A percentile compares a stretch with the other conserved stretches of the same genome.
Evolutionary conservation across 1,139 yeast species (phyloP).

Genomic region (Meyerozyma elateridarum): DNA sequence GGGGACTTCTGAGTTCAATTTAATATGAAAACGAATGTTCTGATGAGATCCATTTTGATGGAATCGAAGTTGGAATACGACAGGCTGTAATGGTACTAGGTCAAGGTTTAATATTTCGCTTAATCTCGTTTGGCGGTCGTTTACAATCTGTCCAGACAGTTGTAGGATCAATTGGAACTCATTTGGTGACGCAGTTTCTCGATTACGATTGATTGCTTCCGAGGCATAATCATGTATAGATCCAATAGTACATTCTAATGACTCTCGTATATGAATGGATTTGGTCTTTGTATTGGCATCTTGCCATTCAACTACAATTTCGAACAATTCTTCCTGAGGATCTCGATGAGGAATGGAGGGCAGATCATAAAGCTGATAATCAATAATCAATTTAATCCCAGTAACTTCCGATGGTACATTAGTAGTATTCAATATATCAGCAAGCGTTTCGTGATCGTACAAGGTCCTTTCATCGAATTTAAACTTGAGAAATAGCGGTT

Average conservation of each 20-base stretch:
- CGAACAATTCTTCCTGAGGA: constrained; percentile 23
- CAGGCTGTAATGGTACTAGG: constrained; percentile 9
- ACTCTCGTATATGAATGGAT: constrained; percentile 17
- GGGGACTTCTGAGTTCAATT: constrained; percentile 16
- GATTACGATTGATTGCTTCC: constrained; percentile 9
- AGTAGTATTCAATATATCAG: constrained; percentile 13
- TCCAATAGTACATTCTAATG: constrained; percentile 20
- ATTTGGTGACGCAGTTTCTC: too few relatives aligned
- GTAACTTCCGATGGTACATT: constrained; percentile 8
- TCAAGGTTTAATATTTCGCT: constrained; percentile 1
- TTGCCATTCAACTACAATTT: constrained; percentile 17
- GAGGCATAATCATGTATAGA: constrained; percentile 20
- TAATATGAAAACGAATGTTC: constrained; percentile 12
- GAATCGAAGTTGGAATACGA: constrained; percentile 11
- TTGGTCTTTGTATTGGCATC: constrained; percentile 7
- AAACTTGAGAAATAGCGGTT: constrained; percentile 22
- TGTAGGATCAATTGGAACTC: not conserved
- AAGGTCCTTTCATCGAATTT: constrained; percentile 9
- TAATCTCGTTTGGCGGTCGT: constrained; percentile 8
- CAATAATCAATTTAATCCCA: constrained; percentile 17
- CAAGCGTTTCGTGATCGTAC: constrained; percentile 12
- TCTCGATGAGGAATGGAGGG: constrained; percentile 19
- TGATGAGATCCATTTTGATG: not conserved
- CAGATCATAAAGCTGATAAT: constrained; percentile 19
- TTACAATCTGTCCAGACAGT: not conserved